These are phyloP conservation scores for Phtheirospermum japonicum DNA, from an alignment of 257 asterid species.

Conservation along the genomic window DNA sequence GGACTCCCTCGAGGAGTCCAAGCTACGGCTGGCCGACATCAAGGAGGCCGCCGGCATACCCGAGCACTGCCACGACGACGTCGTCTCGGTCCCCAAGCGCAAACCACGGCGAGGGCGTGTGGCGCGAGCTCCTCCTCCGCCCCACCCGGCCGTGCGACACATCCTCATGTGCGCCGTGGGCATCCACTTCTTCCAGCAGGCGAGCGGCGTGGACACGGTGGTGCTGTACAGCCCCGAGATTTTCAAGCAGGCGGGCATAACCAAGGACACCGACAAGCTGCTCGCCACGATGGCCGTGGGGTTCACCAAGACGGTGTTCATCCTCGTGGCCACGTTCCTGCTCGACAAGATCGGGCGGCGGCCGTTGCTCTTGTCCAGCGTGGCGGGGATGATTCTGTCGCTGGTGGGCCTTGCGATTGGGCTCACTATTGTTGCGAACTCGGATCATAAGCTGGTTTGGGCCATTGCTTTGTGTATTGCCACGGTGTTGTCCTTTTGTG, in stretches of 20 bases:
- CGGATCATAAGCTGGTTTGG: conserved; percentile 25
- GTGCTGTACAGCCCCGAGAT: conserved; percentile 29
- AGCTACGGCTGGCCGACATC: conserved; percentile 41
- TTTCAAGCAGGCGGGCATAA: conserved; percentile 29
- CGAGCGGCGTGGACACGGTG: conserved; percentile 32
- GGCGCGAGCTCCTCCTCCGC: conserved; percentile 30
- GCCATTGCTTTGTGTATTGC: conserved; percentile 29
- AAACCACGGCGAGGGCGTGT: conserved; percentile 24
- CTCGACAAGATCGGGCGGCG: conserved; percentile 30
- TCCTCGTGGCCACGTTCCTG: conserved; percentile 24
- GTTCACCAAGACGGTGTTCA: conserved; percentile 19
- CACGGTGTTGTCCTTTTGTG: conserved; percentile 26
- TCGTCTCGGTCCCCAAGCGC: conserved; percentile 14
- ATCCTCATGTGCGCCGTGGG: conserved; percentile 28
- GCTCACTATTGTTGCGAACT: conserved; percentile 21
- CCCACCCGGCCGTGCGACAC: conserved; percentile 36
- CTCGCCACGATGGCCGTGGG: conserved; percentile 32
- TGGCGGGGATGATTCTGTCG: conserved; percentile 12
- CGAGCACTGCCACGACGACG: conserved; percentile 25
- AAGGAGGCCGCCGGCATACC: conserved; percentile 42
- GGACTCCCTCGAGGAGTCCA: conserved; percentile 45
- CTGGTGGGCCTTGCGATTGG: conserved; percentile 27
- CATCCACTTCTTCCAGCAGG: conserved; percentile 30
- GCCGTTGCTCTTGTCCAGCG: conserved; percentile 23
- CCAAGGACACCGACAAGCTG: conserved; percentile 22